Conservation (phyloP, 2,329 filamentous ascomycete species). For the Nigrospora oryzae region DNA sequence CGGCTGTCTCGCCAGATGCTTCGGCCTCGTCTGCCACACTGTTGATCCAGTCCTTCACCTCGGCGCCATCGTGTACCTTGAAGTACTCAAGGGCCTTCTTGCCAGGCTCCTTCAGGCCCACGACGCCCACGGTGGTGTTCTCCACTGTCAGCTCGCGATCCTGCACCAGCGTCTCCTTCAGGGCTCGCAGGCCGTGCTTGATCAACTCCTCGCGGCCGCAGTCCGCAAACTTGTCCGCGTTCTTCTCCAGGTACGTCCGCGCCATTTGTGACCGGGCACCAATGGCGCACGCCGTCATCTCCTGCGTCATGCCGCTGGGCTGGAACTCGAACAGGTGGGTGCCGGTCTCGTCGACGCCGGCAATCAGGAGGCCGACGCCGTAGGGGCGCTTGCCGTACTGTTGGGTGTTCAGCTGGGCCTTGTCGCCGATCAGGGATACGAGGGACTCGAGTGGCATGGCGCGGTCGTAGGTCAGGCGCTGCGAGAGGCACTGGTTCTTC, state of each 20-base stretch:
- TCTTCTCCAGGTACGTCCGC: conserved; percentile 88
- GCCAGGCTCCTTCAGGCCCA: conserved; percentile 50
- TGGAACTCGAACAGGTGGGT: conserved; percentile 98
- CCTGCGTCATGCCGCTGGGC: conserved; percentile 88
- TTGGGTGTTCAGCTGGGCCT: conserved; percentile 96
- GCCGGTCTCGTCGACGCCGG: conserved; percentile 87
- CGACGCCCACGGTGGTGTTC: conserved; percentile 87
- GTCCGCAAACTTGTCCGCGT: conserved; percentile 74
- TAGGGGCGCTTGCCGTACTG: conserved; percentile 95
- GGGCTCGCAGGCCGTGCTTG: conserved; percentile 77
- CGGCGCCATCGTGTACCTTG: conserved; percentile 82
- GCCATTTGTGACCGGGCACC: conserved; percentile 96
- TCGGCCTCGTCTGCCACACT: conserved; percentile 51
- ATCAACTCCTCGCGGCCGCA: conserved; percentile 79
- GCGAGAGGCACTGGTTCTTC: conserved; percentile 97
- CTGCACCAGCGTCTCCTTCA: conserved; percentile 94
- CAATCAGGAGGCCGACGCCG: conserved; percentile 85
- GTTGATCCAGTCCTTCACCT: conserved; percentile 80
- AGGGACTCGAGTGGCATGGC: conserved; percentile 85
- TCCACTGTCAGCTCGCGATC: conserved; percentile 97
- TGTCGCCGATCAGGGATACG: conserved; percentile 86
- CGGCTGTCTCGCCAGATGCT: conserved; percentile 28
- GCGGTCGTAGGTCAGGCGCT: conserved; percentile 91
- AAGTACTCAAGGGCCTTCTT: conserved; percentile 66
- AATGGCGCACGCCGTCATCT: conserved; percentile 95